Base-by-base conservation (phyloP, 192 early-diverging fungal genomes). In the Geranomyces michiganensis region DNA sequence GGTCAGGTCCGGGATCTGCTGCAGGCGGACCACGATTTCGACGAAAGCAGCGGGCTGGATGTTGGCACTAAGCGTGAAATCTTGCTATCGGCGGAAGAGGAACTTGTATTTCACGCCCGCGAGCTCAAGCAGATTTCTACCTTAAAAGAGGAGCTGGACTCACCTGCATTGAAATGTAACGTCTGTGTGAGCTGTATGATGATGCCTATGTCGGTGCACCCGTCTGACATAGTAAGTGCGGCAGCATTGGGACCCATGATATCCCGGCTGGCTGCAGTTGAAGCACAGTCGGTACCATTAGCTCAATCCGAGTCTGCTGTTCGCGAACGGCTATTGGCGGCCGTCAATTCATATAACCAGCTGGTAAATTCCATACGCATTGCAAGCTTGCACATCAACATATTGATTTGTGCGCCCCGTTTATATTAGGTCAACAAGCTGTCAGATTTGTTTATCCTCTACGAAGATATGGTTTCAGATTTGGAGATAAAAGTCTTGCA, bases 381-480 rank as follows among this genome's bases (percentile, higher is more conserved):
- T 21, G 7, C 7, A 5, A n/a, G 7, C 36, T 7, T 29, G 33
- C 45, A 1, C 41, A 17, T 46, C 44, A 46, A 12, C 44, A 21
- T 21, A 46, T 19, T 46, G 19, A 36, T 60, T 7, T 19, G 12
- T 3, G 36, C 5, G 3, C 36, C 36, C 5, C 36, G 17, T 32
- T 33, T 29, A 29, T 17, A 26, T 47, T 36, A 74, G 73, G 66
- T 74, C 7, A 49, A 51, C 31, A 17, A 13, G 6, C 51, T 68
- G 17, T 74, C 73, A 14, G 66, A 74, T 13, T 12, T 74, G 21
- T 74, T 74, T 49, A 62, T 74, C 19, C 68, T 61, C 56, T 68
- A 74, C 46, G 56, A 74, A 31, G 73, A 74, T 9, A 24, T 62
- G 30, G 13, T 74, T 0, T 29, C 65, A n/a, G 36, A 26, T 32